These are phyloP conservation scores for Apodospora peruviana DNA, from an alignment of 495 filamentous ascomycete genomes.

Conservation along the genomic window DNA sequence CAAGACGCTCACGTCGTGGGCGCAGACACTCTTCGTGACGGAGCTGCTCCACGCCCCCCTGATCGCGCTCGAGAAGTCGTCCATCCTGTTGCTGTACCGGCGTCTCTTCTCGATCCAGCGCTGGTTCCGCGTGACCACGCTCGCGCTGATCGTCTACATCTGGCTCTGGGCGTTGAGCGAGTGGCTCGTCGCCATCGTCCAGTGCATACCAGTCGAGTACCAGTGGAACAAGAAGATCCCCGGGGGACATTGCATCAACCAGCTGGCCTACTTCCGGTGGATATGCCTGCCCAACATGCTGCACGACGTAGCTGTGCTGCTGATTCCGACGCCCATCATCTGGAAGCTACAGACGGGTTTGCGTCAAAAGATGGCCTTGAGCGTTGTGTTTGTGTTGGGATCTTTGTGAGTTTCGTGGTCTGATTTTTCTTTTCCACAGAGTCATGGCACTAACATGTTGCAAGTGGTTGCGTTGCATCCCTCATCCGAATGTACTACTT, in stretches of 20 bases:
- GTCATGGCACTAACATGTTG: neutral
- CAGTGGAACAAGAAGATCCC: slow-evolving; percentile 24
- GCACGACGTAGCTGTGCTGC: neutral
- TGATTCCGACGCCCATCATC: neutral
- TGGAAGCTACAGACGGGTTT: slow-evolving; percentile 9
- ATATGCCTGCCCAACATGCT: neutral
- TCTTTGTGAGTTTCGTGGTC: slow-evolving; percentile 16
- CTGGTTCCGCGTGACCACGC: neutral
- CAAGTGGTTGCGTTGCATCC: neutral
- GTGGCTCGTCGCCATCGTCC: slow-evolving; percentile 40
- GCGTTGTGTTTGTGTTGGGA: slow-evolving; percentile 8
- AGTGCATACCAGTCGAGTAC: slow-evolving; percentile 35
- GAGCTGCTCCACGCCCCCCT: neutral
- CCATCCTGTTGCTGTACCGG: neutral
- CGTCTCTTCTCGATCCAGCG: neutral
- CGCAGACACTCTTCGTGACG: neutral
- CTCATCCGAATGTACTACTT: slow-evolving; percentile 2
- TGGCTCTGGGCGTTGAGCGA: neutral
- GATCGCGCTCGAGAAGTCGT: neutral
- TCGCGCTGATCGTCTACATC: neutral
- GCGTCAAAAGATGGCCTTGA: neutral
- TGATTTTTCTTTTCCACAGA: neutral
- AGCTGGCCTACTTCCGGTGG: neutral
- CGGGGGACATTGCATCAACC: slow-evolving; percentile 1
- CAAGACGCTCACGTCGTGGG: neutral